These are phyloP conservation scores for Sequoia sempervirens DNA, from an alignment of 75 land plant species.

Conservation along the genomic window DNA sequence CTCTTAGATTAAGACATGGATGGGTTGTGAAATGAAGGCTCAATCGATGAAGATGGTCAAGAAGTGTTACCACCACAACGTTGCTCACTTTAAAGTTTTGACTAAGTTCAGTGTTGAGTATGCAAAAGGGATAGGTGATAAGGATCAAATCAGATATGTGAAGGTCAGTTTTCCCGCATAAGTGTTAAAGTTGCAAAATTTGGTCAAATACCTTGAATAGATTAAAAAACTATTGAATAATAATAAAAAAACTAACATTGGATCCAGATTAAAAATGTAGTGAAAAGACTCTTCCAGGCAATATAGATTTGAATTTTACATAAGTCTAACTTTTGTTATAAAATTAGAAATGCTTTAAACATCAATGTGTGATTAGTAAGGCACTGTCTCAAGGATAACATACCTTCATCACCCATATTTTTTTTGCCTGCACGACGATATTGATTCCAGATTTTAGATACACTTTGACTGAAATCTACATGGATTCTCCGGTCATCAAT, in stretches of 20 bases:
- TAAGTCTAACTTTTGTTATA: not conserved
- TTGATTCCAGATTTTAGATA: constrained; percentile 78
- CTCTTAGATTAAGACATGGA: too few relatives aligned
- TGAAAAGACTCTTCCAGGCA: not conserved
- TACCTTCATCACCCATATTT: constrained; percentile 47
- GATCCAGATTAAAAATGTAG: not conserved
- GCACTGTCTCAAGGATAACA: not conserved
- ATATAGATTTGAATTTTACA: not conserved
- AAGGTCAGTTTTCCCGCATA: too few relatives aligned
- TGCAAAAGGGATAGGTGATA: too few relatives aligned
- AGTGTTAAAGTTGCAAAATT: too few relatives aligned
- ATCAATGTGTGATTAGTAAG: not conserved
- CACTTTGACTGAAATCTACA: constrained; percentile 99
- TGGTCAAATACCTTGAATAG: too few relatives aligned
- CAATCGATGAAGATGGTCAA: too few relatives aligned
- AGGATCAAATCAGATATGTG: too few relatives aligned
- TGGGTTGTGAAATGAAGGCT: too few relatives aligned
- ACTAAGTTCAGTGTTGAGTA: too few relatives aligned
- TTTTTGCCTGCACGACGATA: constrained; percentile 65
- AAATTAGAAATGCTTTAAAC: not conserved
- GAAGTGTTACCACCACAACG: too few relatives aligned
- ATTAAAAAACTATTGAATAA: not conserved
- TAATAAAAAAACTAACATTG: not conserved
- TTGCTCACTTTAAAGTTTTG: too few relatives aligned
- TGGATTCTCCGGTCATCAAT: constrained; percentile 98